Base-by-base conservation (phyloP, 306 rosid genomes). In the Citrullus colocynthis region DNA sequence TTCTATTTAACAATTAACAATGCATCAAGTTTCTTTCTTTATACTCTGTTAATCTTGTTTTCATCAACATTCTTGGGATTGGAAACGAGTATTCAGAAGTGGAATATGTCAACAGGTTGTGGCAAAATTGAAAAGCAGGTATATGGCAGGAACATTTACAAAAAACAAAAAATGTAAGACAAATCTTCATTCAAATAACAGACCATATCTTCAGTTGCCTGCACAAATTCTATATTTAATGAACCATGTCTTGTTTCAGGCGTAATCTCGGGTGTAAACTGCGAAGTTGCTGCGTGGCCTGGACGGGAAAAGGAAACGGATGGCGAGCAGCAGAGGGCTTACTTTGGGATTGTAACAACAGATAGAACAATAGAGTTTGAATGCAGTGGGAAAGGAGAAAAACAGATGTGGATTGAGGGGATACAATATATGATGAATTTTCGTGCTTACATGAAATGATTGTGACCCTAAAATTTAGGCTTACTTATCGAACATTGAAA, bases 111-210 rank as follows among this genome's bases (percentile, higher is more conserved):
- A 7, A 76, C 95, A 94, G 98, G 97, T 91, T 75, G 89, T 91
- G 66, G 95, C 90, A 48, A 94, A 91, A 85, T 80, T 91, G 94
- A 94, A 94, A 87, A 91, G 98, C 96, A 91, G 86, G 91, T 87
- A 88, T 71, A 94, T 94, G 83, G 98, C 80, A 14, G 96, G 97
- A 81, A 89, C 95, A 81, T 90, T 91, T 88, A 91, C 92, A 0
- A 94, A 91, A 83, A 91, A 87, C 87, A 91, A 90, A 86, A 94
- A 88, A 83, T 91, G 98, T 94, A 94, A 94, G 94, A 44, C 76
- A 80, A 76, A 59, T 59, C 78, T 79, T 80, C 21, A 14, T 56
- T 75, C 70, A 45, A 48, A 45, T 5, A 67, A 63, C 39, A 32
- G 76, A 75, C 18, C 37, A 45, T 30, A 70, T 70, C 72, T 75